Percentiles rank a stretch among this genome's conserved stretches.
phyloP scores from a whole-genome alignment of 805 yeast genomes.

The Wickerhamiella siamensis region DNA sequence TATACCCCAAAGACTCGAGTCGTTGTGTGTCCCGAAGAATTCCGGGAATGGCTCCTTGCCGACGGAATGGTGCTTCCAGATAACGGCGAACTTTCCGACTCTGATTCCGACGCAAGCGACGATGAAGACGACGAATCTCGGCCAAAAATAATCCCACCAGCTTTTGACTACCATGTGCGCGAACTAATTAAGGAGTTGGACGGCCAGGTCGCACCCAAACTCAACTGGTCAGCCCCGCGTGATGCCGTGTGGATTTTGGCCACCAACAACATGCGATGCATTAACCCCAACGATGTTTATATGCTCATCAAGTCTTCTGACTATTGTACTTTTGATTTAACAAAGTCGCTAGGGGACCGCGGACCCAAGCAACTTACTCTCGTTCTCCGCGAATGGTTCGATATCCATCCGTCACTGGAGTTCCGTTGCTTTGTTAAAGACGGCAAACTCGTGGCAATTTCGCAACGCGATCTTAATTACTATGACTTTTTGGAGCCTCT shows the following conservation, averaged over 20 bases:
- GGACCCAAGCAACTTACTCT: conserved; percentile 25
- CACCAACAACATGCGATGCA: conserved; percentile 61
- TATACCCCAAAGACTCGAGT: conserved; percentile 38
- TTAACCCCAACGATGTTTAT: conserved; percentile 58
- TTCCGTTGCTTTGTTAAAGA: conserved; percentile 72
- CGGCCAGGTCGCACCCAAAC: conserved; percentile 66
- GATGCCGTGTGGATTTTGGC: conserved; percentile 89
- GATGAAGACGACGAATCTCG: conserved; percentile 14
- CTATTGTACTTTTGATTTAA: conserved; percentile 73
- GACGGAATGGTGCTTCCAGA: conserved; percentile 59
- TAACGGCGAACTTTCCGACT: conserved; percentile 10
- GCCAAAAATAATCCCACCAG: conserved; percentile 33
- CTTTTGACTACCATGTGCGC: conserved; percentile 42
- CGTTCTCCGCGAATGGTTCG: conserved; percentile 70
- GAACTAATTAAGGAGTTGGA: conserved; percentile 31
- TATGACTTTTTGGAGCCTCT: conserved; percentile 54
- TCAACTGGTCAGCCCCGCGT: conserved; percentile 95
- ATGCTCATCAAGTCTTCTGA: conserved; percentile 73
- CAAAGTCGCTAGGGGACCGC: conserved; percentile 46
- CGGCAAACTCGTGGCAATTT: conserved; percentile 48
- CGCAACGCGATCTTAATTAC: conserved; percentile 77
- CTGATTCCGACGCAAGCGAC: conserved; percentile 20
- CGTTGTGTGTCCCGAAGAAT: conserved; percentile 43
- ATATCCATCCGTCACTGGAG: conserved; percentile 78
- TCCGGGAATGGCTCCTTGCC: conserved; percentile 43